Base-by-base conservation (phyloP, 1,284 basidiomycete genomes). In the Violaceomyces palustris region DNA sequence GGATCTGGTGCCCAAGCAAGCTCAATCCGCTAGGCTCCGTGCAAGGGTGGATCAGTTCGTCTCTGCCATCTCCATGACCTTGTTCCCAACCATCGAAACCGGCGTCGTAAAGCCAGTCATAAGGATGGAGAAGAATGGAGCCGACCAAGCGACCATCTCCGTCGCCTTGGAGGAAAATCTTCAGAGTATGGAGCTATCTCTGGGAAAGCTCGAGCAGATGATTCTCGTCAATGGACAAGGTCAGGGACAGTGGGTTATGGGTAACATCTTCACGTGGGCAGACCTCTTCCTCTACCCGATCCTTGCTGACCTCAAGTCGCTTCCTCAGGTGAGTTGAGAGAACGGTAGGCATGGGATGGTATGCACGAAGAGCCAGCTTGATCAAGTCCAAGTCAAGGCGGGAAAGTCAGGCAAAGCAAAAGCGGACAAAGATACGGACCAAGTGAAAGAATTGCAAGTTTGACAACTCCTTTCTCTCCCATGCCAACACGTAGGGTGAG, bases 251-350 rank as follows among this genome's bases (percentile, higher is more conserved):
- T 46, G 52, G 14, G 23, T 29, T 6, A 22, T 14, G 8, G 14
- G 14, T 19, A 8, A 10, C 5, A 18, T 40, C 0, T 6, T 52
- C 6, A 45, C 39, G 2, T 60, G 57, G 57, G 47, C 57, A 2
- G 57, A 60, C 22, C 42, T 60, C 1, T 60, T 60, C 49, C 42
- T 60, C 12, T 60, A 41, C 30, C 57, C 57, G 23, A 42, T 57
- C 23, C 11, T 56, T n/a, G n/a, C n/a, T n/a, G n/a, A n/a, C n/a
- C n/a, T n/a, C n/a, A n/a, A n/a, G n/a, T n/a, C n/a, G n/a, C n/a
- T n/a, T n/a, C n/a, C n/a, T n/a, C n/a, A n/a, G n/a, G n/a, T n/a
- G n/a, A n/a, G n/a, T n/a, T n/a, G n/a, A n/a, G n/a, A n/a, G n/a
- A n/a, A n/a, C n/a, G n/a, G n/a, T n/a, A n/a, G n/a, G n/a, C n/a